Base-by-base conservation (phyloP, 768 basidiomycete species). In the Exidia glandulosa region DNA sequence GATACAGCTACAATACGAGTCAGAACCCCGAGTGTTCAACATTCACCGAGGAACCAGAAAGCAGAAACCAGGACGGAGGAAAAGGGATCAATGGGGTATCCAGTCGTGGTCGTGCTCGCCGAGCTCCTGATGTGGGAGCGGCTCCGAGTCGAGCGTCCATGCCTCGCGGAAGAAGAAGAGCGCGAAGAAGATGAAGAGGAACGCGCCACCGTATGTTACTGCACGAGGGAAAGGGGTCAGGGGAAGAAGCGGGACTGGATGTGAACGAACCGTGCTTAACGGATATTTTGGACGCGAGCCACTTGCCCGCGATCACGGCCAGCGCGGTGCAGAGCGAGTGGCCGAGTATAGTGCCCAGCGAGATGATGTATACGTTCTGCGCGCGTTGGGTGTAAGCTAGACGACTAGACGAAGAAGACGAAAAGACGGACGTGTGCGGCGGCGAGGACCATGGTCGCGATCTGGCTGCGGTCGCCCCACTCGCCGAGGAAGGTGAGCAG, bases 381-480 rank as follows among this genome's bases (percentile, higher is more conserved):
- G 69, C 37, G 34, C 29, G 56, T 4, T 16, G 32, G 13, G 32
- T 6, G 54, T 60, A 30, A 60, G 59, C 58, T 33, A 47, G 13
- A n/a, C 25, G 45, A 37, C 7, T 31, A 30, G 19, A 57, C 56
- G 27, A 36, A 27, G 36, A 32, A 23, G n/a, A n/a, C n/a, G 32
- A 16, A 14, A 27, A 37, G 23, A 77, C 82, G 57, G 68, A 97
- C 95, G 75, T 99, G 93, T 25, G 94, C 90, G 27, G 94, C 94
- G 2, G 90, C 95, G 57, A 98, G 77, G 4, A 92, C 94, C 63
- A 98, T 95, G 2, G 96, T 98, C 2, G 96, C 88, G 66, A 98
- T 92, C 75, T 99, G 95, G 68, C 92, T 95, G 58, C 95, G 76
- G 74, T 98, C 96, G 0, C 96, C 95, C 96, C 96, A 98, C 74